Conservation (phyloP, 371 early-diverging fungal species). For the Sanchytrium tribonematis region DNA sequence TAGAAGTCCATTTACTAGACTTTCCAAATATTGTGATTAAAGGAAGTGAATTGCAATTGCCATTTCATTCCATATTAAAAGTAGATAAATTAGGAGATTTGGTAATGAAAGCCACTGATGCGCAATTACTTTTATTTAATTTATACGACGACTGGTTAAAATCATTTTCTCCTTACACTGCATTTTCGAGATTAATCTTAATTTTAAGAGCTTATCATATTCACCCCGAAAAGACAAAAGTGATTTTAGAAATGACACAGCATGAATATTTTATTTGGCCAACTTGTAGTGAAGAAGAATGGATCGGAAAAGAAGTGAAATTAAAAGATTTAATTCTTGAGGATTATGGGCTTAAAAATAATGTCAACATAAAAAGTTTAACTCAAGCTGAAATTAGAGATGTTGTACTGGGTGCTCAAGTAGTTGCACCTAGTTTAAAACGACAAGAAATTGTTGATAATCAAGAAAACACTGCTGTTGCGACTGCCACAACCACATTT, state of each 20-base stretch:
- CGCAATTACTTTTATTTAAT: slow-evolving; percentile 67
- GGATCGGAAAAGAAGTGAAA: slow-evolving; percentile 84
- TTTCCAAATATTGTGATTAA: slow-evolving; percentile 69
- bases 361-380: slow-evolving; percentile 79
- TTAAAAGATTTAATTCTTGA: slow-evolving; percentile 90
- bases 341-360: slow-evolving; percentile 95
- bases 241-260: slow-evolving; percentile 75
- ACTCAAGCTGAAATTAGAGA: slow-evolving; percentile 92
- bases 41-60: slow-evolving; percentile 78
- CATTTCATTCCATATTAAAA: slow-evolving; percentile 89
- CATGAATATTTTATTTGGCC: slow-evolving; percentile 90
- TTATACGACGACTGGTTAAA: slow-evolving; percentile 85
- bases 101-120: slow-evolving; percentile 86
- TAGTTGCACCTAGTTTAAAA: slow-evolving; percentile 80
- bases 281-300: slow-evolving; percentile 73
- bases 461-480: slow-evolving; percentile 45
- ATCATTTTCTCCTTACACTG: slow-evolving; percentile 78
- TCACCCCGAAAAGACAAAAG: slow-evolving; percentile 79
- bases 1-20: slow-evolving; percentile 55
- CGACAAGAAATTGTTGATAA: slow-evolving; percentile 90
- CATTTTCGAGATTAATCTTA: slow-evolving; percentile 84
- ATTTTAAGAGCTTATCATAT: slow-evolving; percentile 86
- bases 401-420: slow-evolving; percentile 96
- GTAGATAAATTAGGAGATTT: slow-evolving; percentile 91
- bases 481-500: slow-evolving; percentile 76